A percentile compares a stretch with the other conserved stretches of the same genome.
Conservation (phyloP, 495 filamentous ascomycete species). For the Neurospora pannonica region DNA sequence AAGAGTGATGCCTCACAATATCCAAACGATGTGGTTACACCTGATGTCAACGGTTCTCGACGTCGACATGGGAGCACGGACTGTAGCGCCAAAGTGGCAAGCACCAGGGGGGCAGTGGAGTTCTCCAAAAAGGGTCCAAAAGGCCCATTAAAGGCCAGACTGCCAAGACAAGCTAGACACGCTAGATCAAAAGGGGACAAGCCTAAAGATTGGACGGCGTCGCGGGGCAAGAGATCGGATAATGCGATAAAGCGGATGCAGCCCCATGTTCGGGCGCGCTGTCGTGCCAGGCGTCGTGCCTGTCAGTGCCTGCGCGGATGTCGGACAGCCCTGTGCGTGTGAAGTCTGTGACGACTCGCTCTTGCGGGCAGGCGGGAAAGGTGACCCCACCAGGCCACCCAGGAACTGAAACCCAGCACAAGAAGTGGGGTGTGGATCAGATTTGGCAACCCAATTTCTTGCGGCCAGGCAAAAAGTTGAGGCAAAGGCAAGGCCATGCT, state of each 20-base stretch:
- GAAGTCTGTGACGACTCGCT: neutral
- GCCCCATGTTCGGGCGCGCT: neutral
- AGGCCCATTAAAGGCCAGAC: neutral
- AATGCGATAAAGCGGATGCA: neutral
- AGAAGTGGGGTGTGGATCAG: neutral
- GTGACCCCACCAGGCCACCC: neutral
- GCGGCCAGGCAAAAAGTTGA: constrained; percentile 1
- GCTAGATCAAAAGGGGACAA: neutral
- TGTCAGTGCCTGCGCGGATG: neutral
- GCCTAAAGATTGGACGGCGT: neutral
- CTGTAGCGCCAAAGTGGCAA: neutral
- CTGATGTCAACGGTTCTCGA: neutral
- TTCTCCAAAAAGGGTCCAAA: neutral
- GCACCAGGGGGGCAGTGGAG: neutral
- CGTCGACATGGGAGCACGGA: neutral
- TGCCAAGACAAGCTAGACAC: neutral
- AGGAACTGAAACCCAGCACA: neutral
- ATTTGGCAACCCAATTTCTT: constrained; percentile 11
- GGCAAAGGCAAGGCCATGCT: constrained; percentile 4
- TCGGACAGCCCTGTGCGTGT: neutral
- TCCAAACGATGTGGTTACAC: neutral
- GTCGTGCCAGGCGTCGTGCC: neutral
- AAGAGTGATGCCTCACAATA: neutral
- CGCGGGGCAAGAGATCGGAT: neutral
- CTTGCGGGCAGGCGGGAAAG: neutral